Base-by-base conservation (phyloP, 1,284 basidiomycete genomes). In the Trichosporon sp. region DNA sequence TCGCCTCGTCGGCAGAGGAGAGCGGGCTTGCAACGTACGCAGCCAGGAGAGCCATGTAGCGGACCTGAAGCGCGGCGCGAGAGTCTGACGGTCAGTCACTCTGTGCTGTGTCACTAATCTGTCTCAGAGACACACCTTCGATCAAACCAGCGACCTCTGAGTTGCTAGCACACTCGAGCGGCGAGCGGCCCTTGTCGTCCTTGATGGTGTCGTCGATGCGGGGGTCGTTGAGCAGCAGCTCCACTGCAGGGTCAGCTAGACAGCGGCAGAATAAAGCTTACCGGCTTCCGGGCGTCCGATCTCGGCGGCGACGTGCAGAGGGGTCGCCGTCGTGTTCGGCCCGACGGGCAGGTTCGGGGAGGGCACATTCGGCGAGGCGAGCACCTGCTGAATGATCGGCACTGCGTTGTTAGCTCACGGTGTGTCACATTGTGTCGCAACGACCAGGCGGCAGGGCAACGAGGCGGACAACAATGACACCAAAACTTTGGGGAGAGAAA, bases 221-320 rank as follows among this genome's bases (percentile, higher is more conserved):
- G 0, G 89, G 87, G 71, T 93, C 89, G 60, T 89, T 88, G 3
- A 95, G 82, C 1, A 93, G 81, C 7, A 92, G 74, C 63, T 83
- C 84, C 16, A 92, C 77, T 78, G 60, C 37, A n/a, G 14, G 8
- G 67, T 69, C 58, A 67, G 67, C 29, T n/a, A 58, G 10, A 13
- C 9, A 44, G 25, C 19, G 21, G 2, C n/a, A 29, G 40, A 19
- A 13, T 21, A 40, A 5, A 25, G 25, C 63, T 73, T 66, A 66
- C 83, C 88, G 9, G 91, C 86, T 65, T 97, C 95, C 2, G 84
- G 80, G 36, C 95, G 84, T 4, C 90, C 90, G 1, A 94, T 83
- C 0, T 88, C 87, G 0, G 90, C 87, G 0, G 94, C 93, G 9
- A 97, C 85, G 76, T 98, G 95, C 0, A 97, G 84, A 0, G 94